Percentiles rank a stretch among this genome's conserved stretches.
phyloP scores from a whole-genome alignment of 2,329 filamentous ascomycete species.

The Claviceps fusiformis region DNA sequence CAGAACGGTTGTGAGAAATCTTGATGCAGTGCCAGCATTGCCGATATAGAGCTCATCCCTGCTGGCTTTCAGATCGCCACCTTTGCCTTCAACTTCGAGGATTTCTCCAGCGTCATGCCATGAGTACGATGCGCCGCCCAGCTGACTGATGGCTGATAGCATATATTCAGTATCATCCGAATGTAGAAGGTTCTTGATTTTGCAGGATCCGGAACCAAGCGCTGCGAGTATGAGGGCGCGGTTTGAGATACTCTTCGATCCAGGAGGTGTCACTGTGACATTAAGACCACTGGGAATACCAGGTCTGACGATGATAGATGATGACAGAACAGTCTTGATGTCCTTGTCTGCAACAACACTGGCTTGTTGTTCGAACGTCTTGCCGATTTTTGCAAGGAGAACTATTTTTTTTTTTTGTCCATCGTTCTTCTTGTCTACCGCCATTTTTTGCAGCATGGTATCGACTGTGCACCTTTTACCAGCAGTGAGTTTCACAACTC shows the following conservation, averaged over 20 bases:
- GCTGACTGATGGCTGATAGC: constrained; percentile 75
- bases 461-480: constrained; percentile 82
- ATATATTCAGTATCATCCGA: constrained; percentile 97
- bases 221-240: constrained; percentile 88
- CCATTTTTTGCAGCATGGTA: constrained; percentile 81
- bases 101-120: constrained; percentile 95
- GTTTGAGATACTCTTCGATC: constrained; percentile 97
- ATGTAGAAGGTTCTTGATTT: constrained; percentile 83
- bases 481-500: constrained; percentile 67
- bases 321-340: constrained; percentile 71
- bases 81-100: constrained; percentile 77
- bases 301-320: constrained; percentile 60
- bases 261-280: constrained; percentile 73
- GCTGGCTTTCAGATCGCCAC: constrained; percentile 70
- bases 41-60: constrained; percentile 74
- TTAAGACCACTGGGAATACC: constrained; percentile 52
- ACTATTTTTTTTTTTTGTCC: constrained; percentile 93
- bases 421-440: constrained; percentile 96
- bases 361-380: constrained; percentile 74
- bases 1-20: constrained; percentile 86
- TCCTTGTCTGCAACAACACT: constrained; percentile 78
- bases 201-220: constrained; percentile 71
- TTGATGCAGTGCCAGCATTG: constrained; percentile 89
- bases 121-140: constrained; percentile 75
- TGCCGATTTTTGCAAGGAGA: constrained; percentile 77